Conservation (phyloP, 257 asterid species). For the Agastache rugosa region DNA sequence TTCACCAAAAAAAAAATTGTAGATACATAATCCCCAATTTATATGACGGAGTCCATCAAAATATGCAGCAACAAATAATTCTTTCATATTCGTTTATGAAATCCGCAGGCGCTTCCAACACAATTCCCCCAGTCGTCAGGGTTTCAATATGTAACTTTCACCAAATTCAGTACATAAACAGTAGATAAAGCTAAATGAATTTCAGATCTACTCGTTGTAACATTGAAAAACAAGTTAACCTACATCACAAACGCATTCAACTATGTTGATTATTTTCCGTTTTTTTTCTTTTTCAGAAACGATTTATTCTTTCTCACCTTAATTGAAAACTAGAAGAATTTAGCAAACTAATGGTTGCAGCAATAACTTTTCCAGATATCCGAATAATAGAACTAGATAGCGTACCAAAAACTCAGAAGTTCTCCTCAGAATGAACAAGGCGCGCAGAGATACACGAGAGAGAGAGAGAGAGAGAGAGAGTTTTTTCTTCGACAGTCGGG, state of each 20-base stretch:
- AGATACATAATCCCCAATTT: background rate
- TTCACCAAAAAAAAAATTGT: background rate
- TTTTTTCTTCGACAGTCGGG: background rate
- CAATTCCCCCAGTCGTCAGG: background rate
- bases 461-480: background rate
- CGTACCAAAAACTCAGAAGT: conserved; percentile 31
- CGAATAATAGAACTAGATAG: conserved; percentile 2
- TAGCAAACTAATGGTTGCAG: conserved; percentile 16
- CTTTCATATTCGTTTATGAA: conserved; percentile 6
- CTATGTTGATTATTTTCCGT: too few species aligned
- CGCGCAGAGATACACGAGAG: background rate
- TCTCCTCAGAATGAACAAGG: background rate
- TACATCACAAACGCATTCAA: too few species aligned
- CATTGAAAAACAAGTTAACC: background rate
- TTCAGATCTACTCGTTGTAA: conserved; percentile 3
- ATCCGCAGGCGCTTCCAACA: background rate
- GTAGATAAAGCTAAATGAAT: conserved; percentile 5
- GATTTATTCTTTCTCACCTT: background rate
- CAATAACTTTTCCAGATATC: background rate
- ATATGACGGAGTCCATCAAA: background rate
- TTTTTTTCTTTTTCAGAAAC: too few species aligned
- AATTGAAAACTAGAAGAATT: background rate
- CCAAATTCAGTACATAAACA: conserved; percentile 20
- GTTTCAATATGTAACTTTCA: background rate
- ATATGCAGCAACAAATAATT: background rate